Evolutionary conservation across 768 basidiomycete species (phyloP), one percentile per base, ranked within the genome.

Genomic region (Kwoniella sp.): DNA sequence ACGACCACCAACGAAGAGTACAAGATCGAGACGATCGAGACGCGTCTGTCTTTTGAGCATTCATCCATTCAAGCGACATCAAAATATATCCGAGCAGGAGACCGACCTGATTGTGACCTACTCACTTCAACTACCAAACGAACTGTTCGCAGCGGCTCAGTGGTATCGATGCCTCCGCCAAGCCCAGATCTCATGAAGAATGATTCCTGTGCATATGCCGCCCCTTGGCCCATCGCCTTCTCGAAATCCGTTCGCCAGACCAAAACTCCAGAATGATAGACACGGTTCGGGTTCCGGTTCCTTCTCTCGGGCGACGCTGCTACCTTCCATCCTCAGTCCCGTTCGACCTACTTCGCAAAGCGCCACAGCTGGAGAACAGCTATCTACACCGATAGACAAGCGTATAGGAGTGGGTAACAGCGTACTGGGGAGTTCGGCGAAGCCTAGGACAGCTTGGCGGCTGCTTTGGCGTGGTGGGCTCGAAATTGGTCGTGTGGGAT

Each of bases 401-500:
- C 55, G 19, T 25, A 52, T 33, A 33, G 13, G 33, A 13, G 33
- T 13, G 13, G 33, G 33, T 33, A 13, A 33, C 13, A 13, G 7
- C 5, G 33, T 33, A 5, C 33, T 55, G 4, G 63, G 44, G 8
- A 61, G 55, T 37, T 19, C 56, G 12, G 36, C 50, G 0, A 71
- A 61, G 46, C 37, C 46, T 30, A 58, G 62, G 30, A 61, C 70
- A 46, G 63, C 63, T 21, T 79, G 77, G 77, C 64, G 78, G 21
- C 50, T 79, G 53, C 60, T 79, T 27, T 79, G 74, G 74, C 61
- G 77, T 29, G 78, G 78, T 13, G 78, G 75, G 12, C 58, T 79
- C 24, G 73, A 78, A 57, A 68, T 79, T 27, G 78, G 78, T 0
- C 50, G 44, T 1, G 73, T 78, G 13, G 75, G 78, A 24, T 79